A percentile compares a stretch with the other conserved stretches of the same genome.
phyloP scores from a whole-genome alignment of 495 filamentous ascomycete genomes.

The Rostrohypoxylon terebratum region DNA sequence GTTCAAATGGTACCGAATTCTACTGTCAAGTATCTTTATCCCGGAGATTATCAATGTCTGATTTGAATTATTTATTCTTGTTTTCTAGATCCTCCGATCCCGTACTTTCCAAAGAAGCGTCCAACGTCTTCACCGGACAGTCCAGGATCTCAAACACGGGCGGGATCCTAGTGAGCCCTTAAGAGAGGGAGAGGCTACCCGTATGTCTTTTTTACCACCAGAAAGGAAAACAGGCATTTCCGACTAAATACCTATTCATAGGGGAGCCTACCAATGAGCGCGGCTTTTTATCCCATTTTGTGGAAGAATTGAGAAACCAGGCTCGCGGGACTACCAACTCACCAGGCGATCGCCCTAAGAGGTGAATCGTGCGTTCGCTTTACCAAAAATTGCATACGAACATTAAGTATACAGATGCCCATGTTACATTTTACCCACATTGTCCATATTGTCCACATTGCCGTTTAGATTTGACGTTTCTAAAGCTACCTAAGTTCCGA shows the following conservation, averaged over 20 bases:
- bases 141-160: slow-evolving; percentile 55
- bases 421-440: neutral
- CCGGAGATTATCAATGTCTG: neutral
- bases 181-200: slow-evolving; percentile 57
- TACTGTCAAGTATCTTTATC: neutral
- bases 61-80: neutral
- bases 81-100: slow-evolving; percentile 52
- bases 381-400: neutral
- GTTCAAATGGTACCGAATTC: slow-evolving; percentile 43
- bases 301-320: slow-evolving; percentile 56
- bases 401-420: neutral
- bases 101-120: slow-evolving; percentile 57
- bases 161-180: slow-evolving; percentile 58
- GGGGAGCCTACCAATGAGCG: slow-evolving; percentile 12
- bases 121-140: slow-evolving; percentile 52
- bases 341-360: slow-evolving; percentile 34
- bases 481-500: neutral
- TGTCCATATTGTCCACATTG: neutral
- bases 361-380: slow-evolving; percentile 18
- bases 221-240: neutral
- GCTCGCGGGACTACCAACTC: slow-evolving; percentile 44
- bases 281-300: slow-evolving; percentile 52
- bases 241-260: slow-evolving; percentile 19
- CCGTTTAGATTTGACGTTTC: neutral
- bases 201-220: slow-evolving; percentile 34